These are phyloP conservation scores for Annulohypoxylon bovei DNA, from an alignment of 495 filamentous ascomycete genomes.

Conservation along the genomic window DNA sequence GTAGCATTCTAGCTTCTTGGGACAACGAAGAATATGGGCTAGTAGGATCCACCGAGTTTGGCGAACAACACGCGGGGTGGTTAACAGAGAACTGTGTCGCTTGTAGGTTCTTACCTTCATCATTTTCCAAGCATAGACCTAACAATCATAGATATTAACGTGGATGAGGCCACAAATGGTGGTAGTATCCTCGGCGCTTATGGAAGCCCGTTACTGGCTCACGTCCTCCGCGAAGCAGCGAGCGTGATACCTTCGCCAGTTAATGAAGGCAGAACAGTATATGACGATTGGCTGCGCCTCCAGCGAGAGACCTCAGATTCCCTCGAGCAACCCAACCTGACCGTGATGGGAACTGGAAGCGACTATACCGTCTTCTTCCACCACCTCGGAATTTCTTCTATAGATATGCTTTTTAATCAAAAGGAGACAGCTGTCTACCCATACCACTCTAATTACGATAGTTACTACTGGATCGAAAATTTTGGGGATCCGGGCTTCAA, in stretches of 20 bases:
- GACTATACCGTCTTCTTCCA: conserved; percentile 85
- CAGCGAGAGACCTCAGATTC: background rate
- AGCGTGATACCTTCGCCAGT: conserved; percentile 17
- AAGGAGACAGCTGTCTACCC: conserved; percentile 75
- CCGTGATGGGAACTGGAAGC: conserved; percentile 72
- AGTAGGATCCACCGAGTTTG: conserved; percentile 87
- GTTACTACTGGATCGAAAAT: conserved; percentile 77
- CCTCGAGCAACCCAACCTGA: conserved; percentile 63
- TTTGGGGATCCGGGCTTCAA: conserved; percentile 80
- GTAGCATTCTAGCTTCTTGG: conserved; percentile 79
- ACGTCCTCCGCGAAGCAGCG: conserved; percentile 10
- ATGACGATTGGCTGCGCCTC: conserved; percentile 66
- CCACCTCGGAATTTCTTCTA: conserved; percentile 45
- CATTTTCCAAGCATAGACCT: background rate
- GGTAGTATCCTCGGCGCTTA: conserved; percentile 24
- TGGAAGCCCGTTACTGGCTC: conserved; percentile 23
- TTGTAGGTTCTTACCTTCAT: conserved; percentile 45
- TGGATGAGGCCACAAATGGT: conserved; percentile 28
- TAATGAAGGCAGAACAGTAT: conserved; percentile 52
- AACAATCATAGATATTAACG: conserved; percentile 27
- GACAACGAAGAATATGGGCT: conserved; percentile 87
- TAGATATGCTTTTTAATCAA: conserved; percentile 62
- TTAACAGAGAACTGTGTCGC: conserved; percentile 74
- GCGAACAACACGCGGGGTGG: conserved; percentile 83
- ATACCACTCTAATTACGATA: conserved; percentile 85